Evolutionary conservation across 1,284 basidiomycete genomes (phyloP).

Genomic region (Puccinia horiana): DNA sequence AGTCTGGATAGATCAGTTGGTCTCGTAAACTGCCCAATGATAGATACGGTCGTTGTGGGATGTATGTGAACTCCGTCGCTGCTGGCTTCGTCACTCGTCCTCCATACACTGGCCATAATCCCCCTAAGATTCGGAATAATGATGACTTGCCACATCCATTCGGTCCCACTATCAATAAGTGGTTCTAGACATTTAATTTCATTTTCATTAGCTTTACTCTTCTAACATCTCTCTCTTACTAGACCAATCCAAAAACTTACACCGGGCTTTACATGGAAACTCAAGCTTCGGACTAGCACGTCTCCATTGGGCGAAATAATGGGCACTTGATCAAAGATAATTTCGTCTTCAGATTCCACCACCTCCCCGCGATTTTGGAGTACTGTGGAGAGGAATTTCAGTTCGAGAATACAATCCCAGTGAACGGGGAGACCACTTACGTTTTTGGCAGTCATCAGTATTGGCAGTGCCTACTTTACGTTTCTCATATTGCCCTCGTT

Average conservation of each 20-base stretch:
- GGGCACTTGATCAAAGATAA: conserved; percentile 87
- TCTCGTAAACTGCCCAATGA: conserved; percentile 89
- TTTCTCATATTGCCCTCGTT: conserved; percentile 83
- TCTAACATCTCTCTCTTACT: conserved; percentile 37
- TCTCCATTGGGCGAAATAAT: conserved; percentile 96
- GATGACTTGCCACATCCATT: conserved; percentile 92
- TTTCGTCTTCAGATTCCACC: conserved; percentile 72
- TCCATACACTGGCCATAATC: conserved; percentile 95
- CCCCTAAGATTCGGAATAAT: conserved; percentile 90
- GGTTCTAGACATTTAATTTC: conserved; percentile 66
- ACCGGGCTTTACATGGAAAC: conserved; percentile 84
- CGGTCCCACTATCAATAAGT: conserved; percentile 85
- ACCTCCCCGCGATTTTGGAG: conserved; percentile 76
- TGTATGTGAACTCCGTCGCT: conserved; percentile 84
- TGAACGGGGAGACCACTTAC: conserved; percentile 62
- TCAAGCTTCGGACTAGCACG: conserved; percentile 73
- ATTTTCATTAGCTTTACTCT: conserved; percentile 11
- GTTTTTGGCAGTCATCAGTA: conserved; percentile 75
- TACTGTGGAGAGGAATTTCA: conserved; percentile 63
- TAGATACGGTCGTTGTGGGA: conserved; percentile 93
- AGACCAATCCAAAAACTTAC: conserved; percentile 63
- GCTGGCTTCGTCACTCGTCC: conserved; percentile 91
- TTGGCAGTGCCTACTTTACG: conserved; percentile 74
- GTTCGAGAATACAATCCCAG: not conserved
- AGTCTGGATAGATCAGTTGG: conserved; percentile 80